These are phyloP conservation scores for Astragalus glycyphyllos DNA, from an alignment of 306 rosid genomes.

Conservation along the genomic window DNA sequence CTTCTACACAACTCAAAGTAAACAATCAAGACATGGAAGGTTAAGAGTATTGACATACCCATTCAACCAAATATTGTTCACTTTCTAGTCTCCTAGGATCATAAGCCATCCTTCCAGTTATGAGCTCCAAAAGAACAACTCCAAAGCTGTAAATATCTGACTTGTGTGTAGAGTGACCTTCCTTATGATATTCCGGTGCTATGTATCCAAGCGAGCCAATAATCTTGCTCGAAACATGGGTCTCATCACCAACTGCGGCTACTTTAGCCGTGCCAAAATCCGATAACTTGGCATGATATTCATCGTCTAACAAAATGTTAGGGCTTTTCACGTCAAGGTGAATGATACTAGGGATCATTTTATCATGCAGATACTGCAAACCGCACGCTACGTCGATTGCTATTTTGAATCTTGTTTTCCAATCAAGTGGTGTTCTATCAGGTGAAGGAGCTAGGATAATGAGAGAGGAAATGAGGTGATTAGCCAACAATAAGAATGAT, in stretches of 20 bases:
- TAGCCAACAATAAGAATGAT: not conserved
- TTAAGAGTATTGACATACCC: slow-evolving; percentile 66
- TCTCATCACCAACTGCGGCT: slow-evolving; percentile 79
- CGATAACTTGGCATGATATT: slow-evolving; percentile 75
- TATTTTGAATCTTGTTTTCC: slow-evolving; percentile 86
- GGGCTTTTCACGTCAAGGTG: slow-evolving; percentile 89
- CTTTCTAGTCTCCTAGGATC: slow-evolving; percentile 51
- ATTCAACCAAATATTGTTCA: slow-evolving; percentile 78
- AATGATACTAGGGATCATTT: slow-evolving; percentile 75
- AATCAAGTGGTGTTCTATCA: slow-evolving; percentile 62
- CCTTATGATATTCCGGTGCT: slow-evolving; percentile 88
- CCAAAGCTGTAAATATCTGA: slow-evolving; percentile 94
- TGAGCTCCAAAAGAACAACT: slow-evolving; percentile 93
- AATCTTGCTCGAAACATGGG: slow-evolving; percentile 76
- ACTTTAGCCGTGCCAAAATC: slow-evolving; percentile 94
- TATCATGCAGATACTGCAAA: slow-evolving; percentile 83
- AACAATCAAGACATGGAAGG: not conserved
- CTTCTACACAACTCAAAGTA: not conserved
- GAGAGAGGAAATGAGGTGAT: not conserved
- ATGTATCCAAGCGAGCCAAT: slow-evolving; percentile 93
- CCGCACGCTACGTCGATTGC: slow-evolving; percentile 85
- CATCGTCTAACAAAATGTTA: slow-evolving; percentile 83
- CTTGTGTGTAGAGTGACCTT: slow-evolving; percentile 84
- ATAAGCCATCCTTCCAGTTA: slow-evolving; percentile 80
- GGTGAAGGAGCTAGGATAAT: slow-evolving; percentile 54